These are phyloP conservation scores for Eimeria sp. DNA, from an alignment of 169 alveolate species.

Conservation along the genomic window DNA sequence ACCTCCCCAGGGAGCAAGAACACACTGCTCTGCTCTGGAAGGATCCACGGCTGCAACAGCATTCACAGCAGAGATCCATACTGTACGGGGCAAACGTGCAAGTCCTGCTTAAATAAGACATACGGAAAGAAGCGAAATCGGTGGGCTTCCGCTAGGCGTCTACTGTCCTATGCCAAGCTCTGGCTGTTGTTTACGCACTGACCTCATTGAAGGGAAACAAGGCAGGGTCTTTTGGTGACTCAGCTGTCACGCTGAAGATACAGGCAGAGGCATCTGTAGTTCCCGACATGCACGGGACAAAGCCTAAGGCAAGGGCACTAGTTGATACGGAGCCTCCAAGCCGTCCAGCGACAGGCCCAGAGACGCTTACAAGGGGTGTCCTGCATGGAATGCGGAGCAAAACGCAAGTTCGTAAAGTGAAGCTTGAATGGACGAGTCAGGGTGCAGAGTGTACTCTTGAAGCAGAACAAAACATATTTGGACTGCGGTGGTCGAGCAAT, in stretches of 20 bases:
- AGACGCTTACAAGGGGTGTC: conserved; percentile 53
- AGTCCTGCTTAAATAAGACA: background rate
- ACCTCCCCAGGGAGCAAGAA: conserved; percentile 65
- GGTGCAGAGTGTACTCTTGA: background rate
- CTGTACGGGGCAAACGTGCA: background rate
- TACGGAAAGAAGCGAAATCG: background rate
- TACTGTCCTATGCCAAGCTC: background rate
- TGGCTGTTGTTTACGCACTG: background rate
- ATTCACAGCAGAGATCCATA: background rate
- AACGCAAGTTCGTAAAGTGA: background rate
- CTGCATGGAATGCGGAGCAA: background rate
- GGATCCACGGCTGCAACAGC: conserved; percentile 59
- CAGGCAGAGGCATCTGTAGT: background rate
- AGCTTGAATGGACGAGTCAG: background rate
- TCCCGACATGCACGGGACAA: conserved; percentile 62
- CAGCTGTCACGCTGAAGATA: conserved; percentile 35
- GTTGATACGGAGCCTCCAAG: conserved; percentile 34
- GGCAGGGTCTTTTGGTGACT: background rate
- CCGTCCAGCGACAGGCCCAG: conserved; percentile 11
- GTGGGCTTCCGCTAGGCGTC: background rate
- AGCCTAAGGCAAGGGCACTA: conserved; percentile 45
- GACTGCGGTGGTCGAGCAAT: background rate
- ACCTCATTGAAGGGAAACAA: conserved; percentile 48
- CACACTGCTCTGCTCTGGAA: conserved; percentile 15
- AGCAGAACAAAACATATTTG: background rate